phyloP scores from a whole-genome alignment of 2,329 filamentous ascomycete genomes.

The Periconia digitata region DNA sequence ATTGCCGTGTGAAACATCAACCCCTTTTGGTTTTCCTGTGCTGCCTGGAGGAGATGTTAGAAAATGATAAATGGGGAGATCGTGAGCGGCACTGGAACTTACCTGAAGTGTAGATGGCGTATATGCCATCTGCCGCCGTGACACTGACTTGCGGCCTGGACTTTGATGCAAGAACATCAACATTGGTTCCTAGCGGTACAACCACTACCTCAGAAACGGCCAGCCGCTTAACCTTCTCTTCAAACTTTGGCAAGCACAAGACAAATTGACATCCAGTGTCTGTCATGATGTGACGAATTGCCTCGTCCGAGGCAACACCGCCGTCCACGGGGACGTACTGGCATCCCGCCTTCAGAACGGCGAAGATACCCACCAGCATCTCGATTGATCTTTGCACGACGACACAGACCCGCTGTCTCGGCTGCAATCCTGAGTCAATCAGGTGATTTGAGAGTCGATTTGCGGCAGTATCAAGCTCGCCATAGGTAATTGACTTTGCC shows the following conservation, averaged over 20 bases:
- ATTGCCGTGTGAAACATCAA: constrained; percentile 59
- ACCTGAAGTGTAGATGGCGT: constrained; percentile 57
- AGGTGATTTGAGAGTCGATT: constrained; percentile 37
- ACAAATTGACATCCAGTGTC: constrained; percentile 51
- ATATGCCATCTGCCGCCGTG: constrained; percentile 29
- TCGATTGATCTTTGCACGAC: constrained; percentile 59
- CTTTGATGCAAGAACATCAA: constrained; percentile 16
- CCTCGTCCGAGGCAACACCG: constrained; percentile 39
- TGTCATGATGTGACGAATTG: constrained; percentile 52
- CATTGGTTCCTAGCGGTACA: constrained; percentile 16
- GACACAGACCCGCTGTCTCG: constrained; percentile 54
- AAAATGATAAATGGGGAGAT: constrained; percentile 5
- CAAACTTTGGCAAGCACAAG: constrained; percentile 49
- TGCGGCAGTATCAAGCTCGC: constrained; percentile 30
- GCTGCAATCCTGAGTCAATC: constrained; percentile 26
- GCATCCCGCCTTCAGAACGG: constrained; percentile 58
- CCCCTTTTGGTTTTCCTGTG: constrained; percentile 61
- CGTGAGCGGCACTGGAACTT: neutral
- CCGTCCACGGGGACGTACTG: constrained; percentile 64
- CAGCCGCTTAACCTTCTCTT: constrained; percentile 25
- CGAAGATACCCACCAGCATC: constrained; percentile 61
- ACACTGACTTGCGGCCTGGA: constrained; percentile 19
- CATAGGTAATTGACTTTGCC: constrained; percentile 28
- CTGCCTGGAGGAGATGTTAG: constrained; percentile 37
- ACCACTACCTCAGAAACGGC: constrained; percentile 14